These are phyloP conservation scores for Raphanus sativus DNA, from an alignment of 345 rosid species.

Conservation along the genomic window DNA sequence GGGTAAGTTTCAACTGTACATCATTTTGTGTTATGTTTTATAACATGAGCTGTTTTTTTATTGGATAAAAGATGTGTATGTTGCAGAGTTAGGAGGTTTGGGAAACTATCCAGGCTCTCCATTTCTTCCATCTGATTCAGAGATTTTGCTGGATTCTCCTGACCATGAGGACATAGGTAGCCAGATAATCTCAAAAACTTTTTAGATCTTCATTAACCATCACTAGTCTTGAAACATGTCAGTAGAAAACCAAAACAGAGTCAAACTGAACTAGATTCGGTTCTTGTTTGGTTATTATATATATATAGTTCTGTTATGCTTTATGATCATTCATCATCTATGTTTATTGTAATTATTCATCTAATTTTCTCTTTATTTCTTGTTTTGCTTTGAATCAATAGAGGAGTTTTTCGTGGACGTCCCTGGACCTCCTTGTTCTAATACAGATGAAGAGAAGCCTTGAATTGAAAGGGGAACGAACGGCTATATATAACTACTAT, in stretches of 20 bases:
- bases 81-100: constrained; percentile 87
- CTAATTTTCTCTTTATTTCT: background rate
- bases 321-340: background rate
- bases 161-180: constrained; percentile 88
- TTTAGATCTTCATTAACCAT: background rate
- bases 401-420: constrained; percentile 94
- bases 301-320: background rate
- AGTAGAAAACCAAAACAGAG: background rate
- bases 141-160: constrained; percentile 93
- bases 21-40: background rate
- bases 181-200: background rate
- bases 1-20: background rate
- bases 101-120: constrained; percentile 97
- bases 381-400: constrained; percentile 21
- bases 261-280: background rate
- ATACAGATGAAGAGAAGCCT: constrained; percentile 83
- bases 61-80: constrained; percentile 26
- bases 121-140: constrained; percentile 92
- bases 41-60: constrained; percentile 15
- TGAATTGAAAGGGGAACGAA: constrained; percentile 37
- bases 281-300: constrained; percentile 7
- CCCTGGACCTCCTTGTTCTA: constrained; percentile 74
- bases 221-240: background rate
- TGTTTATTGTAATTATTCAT: background rate
- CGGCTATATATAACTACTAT: background rate